phyloP scores from a whole-genome alignment of 2,329 filamentous ascomycete species.

The Juglanconis oblonga region DNA sequence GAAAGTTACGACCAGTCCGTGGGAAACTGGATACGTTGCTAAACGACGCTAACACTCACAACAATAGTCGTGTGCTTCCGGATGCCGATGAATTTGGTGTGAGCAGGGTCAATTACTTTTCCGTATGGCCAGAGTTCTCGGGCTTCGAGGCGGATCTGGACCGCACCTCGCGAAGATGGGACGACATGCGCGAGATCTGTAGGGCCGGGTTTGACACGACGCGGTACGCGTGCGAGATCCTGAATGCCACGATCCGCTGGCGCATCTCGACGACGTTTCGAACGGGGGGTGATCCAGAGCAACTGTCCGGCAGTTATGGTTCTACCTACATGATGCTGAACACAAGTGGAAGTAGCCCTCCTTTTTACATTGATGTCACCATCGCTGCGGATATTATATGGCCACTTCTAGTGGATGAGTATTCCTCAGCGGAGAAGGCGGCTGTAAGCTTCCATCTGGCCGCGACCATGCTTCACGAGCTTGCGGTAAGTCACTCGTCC shows the following conservation, averaged over 20 bases:
- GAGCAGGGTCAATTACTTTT: background rate
- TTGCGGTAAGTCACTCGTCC: background rate
- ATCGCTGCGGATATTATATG: slow-evolving; percentile 7
- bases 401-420: slow-evolving; percentile 15
- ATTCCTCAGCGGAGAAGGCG: slow-evolving; percentile 15
- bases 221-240: slow-evolving; percentile 11
- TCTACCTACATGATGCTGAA: too few relatives aligned
- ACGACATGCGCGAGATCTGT: background rate
- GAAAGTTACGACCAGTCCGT: background rate
- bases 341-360: background rate
- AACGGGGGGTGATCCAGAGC: background rate
- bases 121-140: background rate
- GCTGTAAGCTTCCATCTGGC: slow-evolving; percentile 6
- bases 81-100: background rate
- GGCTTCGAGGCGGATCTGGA: background rate
- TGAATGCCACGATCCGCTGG: slow-evolving; percentile 2
- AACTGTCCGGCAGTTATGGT: too few relatives aligned
- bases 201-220: background rate
- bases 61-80: background rate
- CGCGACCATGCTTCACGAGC: slow-evolving; percentile 13
- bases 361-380: slow-evolving; percentile 1
- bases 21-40: background rate
- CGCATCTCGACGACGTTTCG: background rate
- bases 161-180: background rate
- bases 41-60: background rate